Evolutionary conservation across 192 early-diverging fungal genomes (phyloP).

Genomic region (Rhizophagus clarus): DNA sequence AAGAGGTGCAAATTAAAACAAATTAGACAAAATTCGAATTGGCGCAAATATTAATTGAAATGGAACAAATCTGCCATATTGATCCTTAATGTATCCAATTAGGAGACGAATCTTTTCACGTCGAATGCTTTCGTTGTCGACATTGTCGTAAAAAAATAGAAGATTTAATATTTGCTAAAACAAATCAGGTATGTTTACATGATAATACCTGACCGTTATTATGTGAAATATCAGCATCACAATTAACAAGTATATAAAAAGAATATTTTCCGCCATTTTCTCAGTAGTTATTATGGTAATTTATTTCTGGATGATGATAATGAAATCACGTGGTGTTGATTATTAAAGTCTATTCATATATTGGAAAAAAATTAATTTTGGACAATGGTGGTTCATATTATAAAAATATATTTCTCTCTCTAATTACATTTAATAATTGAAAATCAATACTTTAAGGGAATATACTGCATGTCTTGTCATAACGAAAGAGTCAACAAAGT

Average conservation of each 20-base stretch:
- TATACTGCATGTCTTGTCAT: conserved; percentile 77
- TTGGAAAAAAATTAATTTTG: too few relatives aligned
- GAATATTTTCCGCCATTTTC: background rate
- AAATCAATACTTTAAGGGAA: conserved; percentile 47
- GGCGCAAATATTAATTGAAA: too few relatives aligned
- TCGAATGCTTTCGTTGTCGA: conserved; percentile 78
- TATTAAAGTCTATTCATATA: too few relatives aligned
- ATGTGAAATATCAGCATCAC: background rate
- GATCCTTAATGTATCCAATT: conserved; percentile 9
- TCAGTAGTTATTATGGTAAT: background rate
- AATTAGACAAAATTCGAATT: too few relatives aligned
- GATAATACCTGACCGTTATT: background rate
- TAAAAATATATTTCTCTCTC: too few relatives aligned
- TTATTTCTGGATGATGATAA: background rate
- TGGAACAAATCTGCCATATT: too few relatives aligned
- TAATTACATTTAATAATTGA: background rate
- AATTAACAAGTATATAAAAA: background rate
- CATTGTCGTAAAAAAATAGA: conserved; percentile 74
- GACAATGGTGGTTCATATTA: too few relatives aligned
- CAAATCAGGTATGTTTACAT: conserved; percentile 56
- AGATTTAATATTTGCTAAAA: conserved; percentile 79
- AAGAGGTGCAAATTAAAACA: too few relatives aligned
- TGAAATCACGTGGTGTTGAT: too few relatives aligned
- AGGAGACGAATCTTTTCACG: conserved; percentile 79
- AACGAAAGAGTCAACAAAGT: conserved; percentile 48